A percentile compares a stretch with the other conserved stretches of the same genome.
These are phyloP conservation scores for Penicillium argentinense DNA, from an alignment of 495 filamentous ascomycete genomes.

Conservation along the genomic window DNA sequence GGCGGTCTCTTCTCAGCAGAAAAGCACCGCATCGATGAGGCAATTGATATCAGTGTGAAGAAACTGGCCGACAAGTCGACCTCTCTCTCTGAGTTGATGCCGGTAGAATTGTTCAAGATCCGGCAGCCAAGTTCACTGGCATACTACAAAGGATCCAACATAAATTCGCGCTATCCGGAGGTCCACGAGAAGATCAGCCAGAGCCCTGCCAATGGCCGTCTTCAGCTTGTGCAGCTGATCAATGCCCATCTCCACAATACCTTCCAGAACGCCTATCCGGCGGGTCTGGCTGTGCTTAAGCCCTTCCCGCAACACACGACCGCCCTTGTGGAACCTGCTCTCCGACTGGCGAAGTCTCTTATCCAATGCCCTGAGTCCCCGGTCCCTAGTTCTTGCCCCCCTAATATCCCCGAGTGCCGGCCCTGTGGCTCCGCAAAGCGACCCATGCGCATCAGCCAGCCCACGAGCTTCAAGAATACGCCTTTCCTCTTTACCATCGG, in stretches of 20 bases:
- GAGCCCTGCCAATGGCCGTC: slow-evolving; percentile 57
- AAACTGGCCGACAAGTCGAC: slow-evolving; percentile 53
- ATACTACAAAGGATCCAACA: slow-evolving; percentile 65
- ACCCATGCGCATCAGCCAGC: slow-evolving; percentile 57
- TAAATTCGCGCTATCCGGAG: slow-evolving; percentile 62
- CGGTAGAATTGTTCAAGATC: slow-evolving; percentile 57
- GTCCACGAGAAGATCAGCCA: slow-evolving; percentile 60
- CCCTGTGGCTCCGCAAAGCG: slow-evolving; percentile 60
- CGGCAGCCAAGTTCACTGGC: slow-evolving; percentile 72
- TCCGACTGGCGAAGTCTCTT: slow-evolving; percentile 69
- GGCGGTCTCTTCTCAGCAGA: slow-evolving; percentile 74
- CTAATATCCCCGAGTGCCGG: slow-evolving; percentile 70
- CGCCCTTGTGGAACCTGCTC: slow-evolving; percentile 65
- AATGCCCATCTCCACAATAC: slow-evolving; percentile 82
- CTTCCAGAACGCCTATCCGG: slow-evolving; percentile 75
- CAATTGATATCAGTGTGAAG: slow-evolving; percentile 64
- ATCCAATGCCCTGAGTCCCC: slow-evolving; percentile 70
- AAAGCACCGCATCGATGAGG: slow-evolving; percentile 61
- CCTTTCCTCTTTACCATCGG: slow-evolving; percentile 74
- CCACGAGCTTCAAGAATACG: slow-evolving; percentile 58
- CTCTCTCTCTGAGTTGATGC: slow-evolving; percentile 58
- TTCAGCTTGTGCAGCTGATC: slow-evolving; percentile 69
- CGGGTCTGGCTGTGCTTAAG: slow-evolving; percentile 77
- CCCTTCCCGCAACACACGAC: slow-evolving; percentile 72
- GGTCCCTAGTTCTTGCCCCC: slow-evolving; percentile 77